Conservation (phyloP, 352 stramenopile genomes). For the Phytophthora parvispora region DNA sequence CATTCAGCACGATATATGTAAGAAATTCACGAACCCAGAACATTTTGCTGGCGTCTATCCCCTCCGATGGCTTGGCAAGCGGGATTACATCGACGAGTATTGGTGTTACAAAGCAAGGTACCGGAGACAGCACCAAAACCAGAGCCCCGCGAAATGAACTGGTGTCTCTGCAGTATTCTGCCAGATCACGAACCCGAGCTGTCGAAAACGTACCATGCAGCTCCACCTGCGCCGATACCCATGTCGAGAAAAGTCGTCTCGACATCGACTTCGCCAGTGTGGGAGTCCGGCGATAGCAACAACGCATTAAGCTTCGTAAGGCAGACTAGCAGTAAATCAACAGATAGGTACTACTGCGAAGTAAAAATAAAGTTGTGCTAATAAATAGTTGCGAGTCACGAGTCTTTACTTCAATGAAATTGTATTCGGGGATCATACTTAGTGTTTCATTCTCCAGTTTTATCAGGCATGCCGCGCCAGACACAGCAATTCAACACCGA, state of each 20-base stretch:
- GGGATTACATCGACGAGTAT: constrained; percentile 8
- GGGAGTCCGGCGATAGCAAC: neutral
- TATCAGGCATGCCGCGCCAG: too few relatives aligned
- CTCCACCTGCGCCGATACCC: constrained; percentile 3
- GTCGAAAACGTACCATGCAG: constrained; percentile 7
- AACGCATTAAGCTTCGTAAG: neutral
- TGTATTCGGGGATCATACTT: too few relatives aligned
- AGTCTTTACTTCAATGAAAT: too few relatives aligned
- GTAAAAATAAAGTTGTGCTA: too few relatives aligned
- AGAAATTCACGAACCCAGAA: constrained; percentile 9
- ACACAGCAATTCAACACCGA: too few relatives aligned
- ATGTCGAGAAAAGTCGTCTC: neutral
- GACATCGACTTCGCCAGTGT: neutral
- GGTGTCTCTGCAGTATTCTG: neutral
- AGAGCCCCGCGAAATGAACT: neutral
- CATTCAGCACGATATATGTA: constrained; percentile 9
- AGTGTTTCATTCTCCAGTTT: too few relatives aligned
- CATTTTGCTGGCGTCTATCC: neutral
- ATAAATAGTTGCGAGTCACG: too few relatives aligned
- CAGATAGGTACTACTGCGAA: too few relatives aligned
- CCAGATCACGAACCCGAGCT: neutral
- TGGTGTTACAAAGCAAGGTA: constrained; percentile 7
- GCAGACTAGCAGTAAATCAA: too few relatives aligned
- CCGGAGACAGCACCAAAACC: constrained; percentile 4
- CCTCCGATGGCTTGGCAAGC: constrained; percentile 7